Evolutionary conservation across 2,329 filamentous ascomycete species (phyloP).

Genomic region (Alternaria panax): DNA sequence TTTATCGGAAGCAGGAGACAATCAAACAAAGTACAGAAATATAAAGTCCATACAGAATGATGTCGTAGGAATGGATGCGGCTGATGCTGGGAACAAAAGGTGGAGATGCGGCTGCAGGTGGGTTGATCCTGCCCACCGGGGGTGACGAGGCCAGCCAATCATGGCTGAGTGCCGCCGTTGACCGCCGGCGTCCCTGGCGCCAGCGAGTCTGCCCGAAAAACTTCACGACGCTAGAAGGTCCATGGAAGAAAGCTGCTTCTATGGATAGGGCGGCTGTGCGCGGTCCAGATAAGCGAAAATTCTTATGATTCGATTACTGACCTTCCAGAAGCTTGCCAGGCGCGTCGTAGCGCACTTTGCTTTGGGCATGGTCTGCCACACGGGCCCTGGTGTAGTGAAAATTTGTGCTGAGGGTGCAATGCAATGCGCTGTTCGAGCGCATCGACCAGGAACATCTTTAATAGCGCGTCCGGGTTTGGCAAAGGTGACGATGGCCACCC

Average conservation of each 20-base stretch:
- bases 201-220: conserved; percentile 5
- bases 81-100: conserved; percentile 39
- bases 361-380: not conserved
- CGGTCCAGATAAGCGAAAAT: not conserved
- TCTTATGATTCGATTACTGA: conserved; percentile 6
- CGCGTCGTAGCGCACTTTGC: not conserved
- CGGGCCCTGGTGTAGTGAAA: conserved; percentile 1
- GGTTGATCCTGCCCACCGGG: conserved; percentile 28
- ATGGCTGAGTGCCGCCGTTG: conserved; percentile 5
- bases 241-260: conserved; percentile 11
- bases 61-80: conserved; percentile 30
- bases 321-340: conserved; percentile 4
- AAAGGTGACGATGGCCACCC: not conserved
- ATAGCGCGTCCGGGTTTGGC: not conserved
- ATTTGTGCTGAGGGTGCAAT: conserved; percentile 1
- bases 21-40: conserved; percentile 10
- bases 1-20: conserved; percentile 19
- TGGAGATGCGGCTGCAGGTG: conserved; percentile 40
- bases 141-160: conserved; percentile 19
- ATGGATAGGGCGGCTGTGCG: not conserved
- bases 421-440: conserved; percentile 1
- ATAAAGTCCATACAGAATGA: conserved; percentile 14
- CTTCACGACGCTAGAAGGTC: conserved; percentile 14
- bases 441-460: not conserved
- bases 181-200: not conserved